Evolutionary conservation across 768 basidiomycete species (phyloP).

Genomic region (Macrolepiota albuminosa): DNA sequence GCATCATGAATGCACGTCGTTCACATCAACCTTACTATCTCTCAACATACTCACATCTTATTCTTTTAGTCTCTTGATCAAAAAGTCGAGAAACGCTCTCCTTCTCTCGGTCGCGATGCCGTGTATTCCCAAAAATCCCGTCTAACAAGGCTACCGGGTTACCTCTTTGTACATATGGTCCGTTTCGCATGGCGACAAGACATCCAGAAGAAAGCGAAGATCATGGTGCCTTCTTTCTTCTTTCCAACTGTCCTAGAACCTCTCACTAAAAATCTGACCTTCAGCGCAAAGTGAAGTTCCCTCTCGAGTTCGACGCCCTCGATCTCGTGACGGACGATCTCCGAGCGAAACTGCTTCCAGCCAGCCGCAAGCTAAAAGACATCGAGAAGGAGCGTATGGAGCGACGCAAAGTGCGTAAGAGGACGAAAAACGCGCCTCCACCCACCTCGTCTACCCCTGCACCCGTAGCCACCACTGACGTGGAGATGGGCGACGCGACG

Average conservation of each 20-base stretch:
- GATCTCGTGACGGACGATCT: constrained; percentile 82
- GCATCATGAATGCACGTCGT: constrained; percentile 67
- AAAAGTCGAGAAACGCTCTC: constrained; percentile 80
- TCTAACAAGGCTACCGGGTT: constrained; percentile 77
- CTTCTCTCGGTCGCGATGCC: constrained; percentile 75
- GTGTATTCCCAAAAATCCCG: constrained; percentile 78
- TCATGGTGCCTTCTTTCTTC: constrained; percentile 67
- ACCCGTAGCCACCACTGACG: constrained; percentile 29
- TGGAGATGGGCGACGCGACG: constrained; percentile 42
- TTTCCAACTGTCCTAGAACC: background rate
- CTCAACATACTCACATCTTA: background rate
- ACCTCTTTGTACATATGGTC: constrained; percentile 90
- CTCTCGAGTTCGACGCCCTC: constrained; percentile 79
- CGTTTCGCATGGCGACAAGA: constrained; percentile 94
- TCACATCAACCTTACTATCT: background rate
- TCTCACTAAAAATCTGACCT: background rate
- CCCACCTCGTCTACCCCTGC: constrained; percentile 20
- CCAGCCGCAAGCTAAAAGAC: constrained; percentile 68
- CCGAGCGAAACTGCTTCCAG: constrained; percentile 63
- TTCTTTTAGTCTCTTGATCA: constrained; percentile 71
- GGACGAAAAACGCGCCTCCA: constrained; percentile 47
- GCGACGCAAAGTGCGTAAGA: constrained; percentile 74
- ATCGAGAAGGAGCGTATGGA: constrained; percentile 82
- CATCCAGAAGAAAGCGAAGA: constrained; percentile 90
- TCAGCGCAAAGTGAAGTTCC: constrained; percentile 90